A percentile compares a stretch with the other conserved stretches of the same genome.
phyloP scores from a whole-genome alignment of 306 rosid species.

The Datisca glomerata region DNA sequence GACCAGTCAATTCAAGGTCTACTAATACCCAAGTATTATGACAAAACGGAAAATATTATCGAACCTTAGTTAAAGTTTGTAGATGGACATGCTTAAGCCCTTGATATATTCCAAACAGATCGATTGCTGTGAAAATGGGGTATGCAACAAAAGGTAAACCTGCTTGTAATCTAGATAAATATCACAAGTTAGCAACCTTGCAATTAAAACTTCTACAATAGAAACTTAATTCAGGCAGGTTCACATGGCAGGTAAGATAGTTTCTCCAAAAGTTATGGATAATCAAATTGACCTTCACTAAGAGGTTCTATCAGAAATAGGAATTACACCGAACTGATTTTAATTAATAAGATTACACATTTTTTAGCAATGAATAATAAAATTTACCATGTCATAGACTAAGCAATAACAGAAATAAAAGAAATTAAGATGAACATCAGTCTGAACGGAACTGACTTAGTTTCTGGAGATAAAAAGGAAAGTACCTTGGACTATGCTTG shows the following conservation, averaged over 20 bases:
- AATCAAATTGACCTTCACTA: too few species aligned
- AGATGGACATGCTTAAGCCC: conserved; percentile 77
- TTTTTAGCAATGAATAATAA: too few species aligned
- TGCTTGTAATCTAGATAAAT: conserved; percentile 40
- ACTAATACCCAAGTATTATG: not conserved
- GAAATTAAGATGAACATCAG: too few species aligned
- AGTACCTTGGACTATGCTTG: conserved; percentile 49
- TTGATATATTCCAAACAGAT: conserved; percentile 78
- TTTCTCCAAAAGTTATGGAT: not conserved
- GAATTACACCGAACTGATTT: not conserved
- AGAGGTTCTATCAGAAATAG: not conserved
- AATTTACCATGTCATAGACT: too few species aligned
- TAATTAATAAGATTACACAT: too few species aligned
- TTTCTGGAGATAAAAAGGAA: not conserved
- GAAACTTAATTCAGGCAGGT: not conserved
- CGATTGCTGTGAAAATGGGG: conserved; percentile 72
- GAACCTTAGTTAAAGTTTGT: conserved; percentile 80
- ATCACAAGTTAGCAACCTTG: conserved; percentile 21
- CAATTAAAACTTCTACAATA: not conserved
- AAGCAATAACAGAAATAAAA: too few species aligned
- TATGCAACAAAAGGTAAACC: conserved; percentile 50
- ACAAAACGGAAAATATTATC: conserved; percentile 5
- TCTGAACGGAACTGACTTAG: too few species aligned
- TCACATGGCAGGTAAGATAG: conserved; percentile 1
- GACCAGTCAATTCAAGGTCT: too few species aligned